Base-by-base conservation (phyloP, 2,329 filamentous ascomycete species). In the Curvularia eragrostidis region DNA sequence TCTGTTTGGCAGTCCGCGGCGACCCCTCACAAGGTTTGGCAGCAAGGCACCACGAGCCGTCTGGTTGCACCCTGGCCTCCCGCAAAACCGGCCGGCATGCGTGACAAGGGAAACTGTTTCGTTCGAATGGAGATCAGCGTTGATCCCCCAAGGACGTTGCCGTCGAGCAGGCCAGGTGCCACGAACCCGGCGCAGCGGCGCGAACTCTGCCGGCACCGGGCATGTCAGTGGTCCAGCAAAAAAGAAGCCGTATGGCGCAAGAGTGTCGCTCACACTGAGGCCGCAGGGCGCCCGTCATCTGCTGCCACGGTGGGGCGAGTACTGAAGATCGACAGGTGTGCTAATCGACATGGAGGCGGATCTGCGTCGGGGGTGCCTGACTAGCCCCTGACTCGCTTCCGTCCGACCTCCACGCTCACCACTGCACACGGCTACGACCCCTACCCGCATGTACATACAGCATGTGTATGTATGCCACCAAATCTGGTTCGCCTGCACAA, bases 331-430 rank as follows among this genome's bases (percentile, higher is more conserved):
- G 44, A 24, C 58, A 39, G 26, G 52, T 54, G n/a, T 51, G 56
- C 68, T 62, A 70, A 61, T 64, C 61, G 64, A 18, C 32, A 48
- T 56, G 26, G 58, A 55, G 60, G 34, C 32, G 54, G 64, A 67
- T 67, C 63, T 55, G 58, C 66, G 48, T 56, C 52, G 58, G 26
- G 48, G 56, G 57, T 59, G 63, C 67, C 66, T 72, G 68, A 68
- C 68, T 72, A 69, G 47, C 59, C 62, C 56, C 52, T 58, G 52
- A 51, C 52, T 58, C 56, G 56, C 52, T 50, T 51, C 46, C 21
- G 41, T 42, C 56, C 61, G 59, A 62, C 12, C 28, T 30, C 38
- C 48, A 42, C 18, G 23, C 26, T 21, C 26, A 47, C 67, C 66
- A 66, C 59, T 48, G 51, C 50, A 60, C 65, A 59, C 48, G 56